Evolutionary conservation across 345 rosid genomes (phyloP).

Genomic region (Raphanus sativus): DNA sequence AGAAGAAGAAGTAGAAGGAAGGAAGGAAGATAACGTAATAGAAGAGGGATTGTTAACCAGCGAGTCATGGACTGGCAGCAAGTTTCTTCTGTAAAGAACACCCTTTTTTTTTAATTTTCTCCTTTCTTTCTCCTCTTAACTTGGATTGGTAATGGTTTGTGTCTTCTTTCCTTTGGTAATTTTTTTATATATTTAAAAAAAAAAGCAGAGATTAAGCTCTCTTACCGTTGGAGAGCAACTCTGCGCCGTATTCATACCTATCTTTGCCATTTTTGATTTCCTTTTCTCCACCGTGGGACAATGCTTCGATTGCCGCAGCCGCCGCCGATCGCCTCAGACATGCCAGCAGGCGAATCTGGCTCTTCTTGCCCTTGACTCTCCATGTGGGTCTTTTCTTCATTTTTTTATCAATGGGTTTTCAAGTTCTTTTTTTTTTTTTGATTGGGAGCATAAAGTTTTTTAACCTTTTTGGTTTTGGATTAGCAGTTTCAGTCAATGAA

Average conservation of each 20-base stretch:
- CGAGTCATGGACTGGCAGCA: constrained; percentile 24
- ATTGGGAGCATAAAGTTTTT: neutral
- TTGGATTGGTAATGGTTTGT: constrained; percentile 1
- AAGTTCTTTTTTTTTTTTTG: neutral
- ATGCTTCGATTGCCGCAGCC: constrained; percentile 47
- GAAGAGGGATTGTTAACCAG: neutral
- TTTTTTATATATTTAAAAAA: too few species aligned
- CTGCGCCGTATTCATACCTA: constrained; percentile 62
- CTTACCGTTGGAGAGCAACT: constrained; percentile 60
- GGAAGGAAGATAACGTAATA: too few species aligned
- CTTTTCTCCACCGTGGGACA: constrained; percentile 39
- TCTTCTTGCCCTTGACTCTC: constrained; percentile 63
- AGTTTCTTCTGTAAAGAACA: constrained; percentile 28
- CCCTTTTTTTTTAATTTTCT: neutral
- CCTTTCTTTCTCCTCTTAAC: neutral
- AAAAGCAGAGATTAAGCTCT: constrained; percentile 53
- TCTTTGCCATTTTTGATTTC: constrained; percentile 53
- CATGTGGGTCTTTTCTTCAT: constrained; percentile 40
- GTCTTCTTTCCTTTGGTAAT: neutral
- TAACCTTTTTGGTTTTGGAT: neutral
- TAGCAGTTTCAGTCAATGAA: constrained; percentile 67
- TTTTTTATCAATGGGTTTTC: neutral
- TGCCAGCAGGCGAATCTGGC: constrained; percentile 36
- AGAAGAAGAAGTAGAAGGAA: too few species aligned
- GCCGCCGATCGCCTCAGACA: neutral